Base-by-base conservation (phyloP, 441 rosid genomes). In the Francoa sonchifolia region DNA sequence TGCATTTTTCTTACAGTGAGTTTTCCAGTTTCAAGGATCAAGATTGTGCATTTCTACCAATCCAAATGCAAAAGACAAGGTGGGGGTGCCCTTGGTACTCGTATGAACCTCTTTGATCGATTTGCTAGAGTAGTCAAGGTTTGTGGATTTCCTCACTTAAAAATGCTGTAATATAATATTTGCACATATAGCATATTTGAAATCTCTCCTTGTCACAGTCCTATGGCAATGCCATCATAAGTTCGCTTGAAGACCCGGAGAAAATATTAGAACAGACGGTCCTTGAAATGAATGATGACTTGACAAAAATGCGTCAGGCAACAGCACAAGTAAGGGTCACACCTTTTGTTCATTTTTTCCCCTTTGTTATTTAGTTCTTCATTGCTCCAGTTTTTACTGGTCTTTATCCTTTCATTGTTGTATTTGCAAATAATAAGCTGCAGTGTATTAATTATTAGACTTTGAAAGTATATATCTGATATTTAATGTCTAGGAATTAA, bases 281-380 rank as follows among this genome's bases (percentile, higher is more conserved):
- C 28, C 76, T 92, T 62, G 99, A 92, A 68, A 92, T 92, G 99
- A 92, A 80, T 51, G 85, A 74, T 62, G 99, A 92, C 73, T 69
- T 92, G 83, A 67, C 73, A 28, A 92, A 92, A 71, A 86, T 92
- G 99, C 87, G 95, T 38, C 99, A 92, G 53, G 96, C 99, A 30
- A 78, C 96, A 35, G 96, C 99, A 45, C 99, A 92, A 67, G 96
- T 90, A 57, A 56, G 69, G 33, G 39, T 56, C 22, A 15, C 27
- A 6, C 31, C 13, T 23, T 22, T 40, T 32, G 27, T 48, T 33
- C n/a, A 40, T 17, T 40, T 20, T 1, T 36, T 7, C 19, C 29
- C 43, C 20, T 15, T 7, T 21, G 19, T 14, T 11, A 7, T 58
- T 5, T 8, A 5, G 0, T 19, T 22, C 15, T 38, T 4, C 22